Evolutionary conservation across 257 asterid species (phyloP), one percentile per base, ranked within the genome.

Genomic region (Plantago ovata): DNA sequence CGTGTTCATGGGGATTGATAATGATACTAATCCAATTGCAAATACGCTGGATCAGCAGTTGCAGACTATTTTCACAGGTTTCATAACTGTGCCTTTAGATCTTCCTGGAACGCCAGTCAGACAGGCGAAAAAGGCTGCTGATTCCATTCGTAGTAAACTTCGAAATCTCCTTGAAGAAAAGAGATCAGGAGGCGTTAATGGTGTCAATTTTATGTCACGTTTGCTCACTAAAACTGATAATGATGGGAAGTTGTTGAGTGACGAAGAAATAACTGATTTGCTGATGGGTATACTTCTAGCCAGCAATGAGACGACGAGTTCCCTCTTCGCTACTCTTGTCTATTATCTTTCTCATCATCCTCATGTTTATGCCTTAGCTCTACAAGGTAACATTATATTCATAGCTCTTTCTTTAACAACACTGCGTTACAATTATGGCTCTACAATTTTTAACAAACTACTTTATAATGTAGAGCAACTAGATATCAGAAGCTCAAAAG

Each of bases 321-420:
- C 79, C n/a, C 78, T 87, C 0, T 65, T 78, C 42, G 77, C 84
- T 7, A 60, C 69, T 64, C 84, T 82, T 0, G 38, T 82, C 21
- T 66, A 78, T 16, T 71, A 74, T 55, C 81, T 80, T 33, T 84
- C 89, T 9, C 67, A 75, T 39, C 79, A 76, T 64, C 95, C 95
- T 3, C 83, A 78, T 23, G 47, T 85, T 23, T 83, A 82, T 14
- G 54, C 64, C 4, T 56, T 64, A 41, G 92, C 81, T 10, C 39
- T 67, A 23, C 70, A 66, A 72, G 95, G 92, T 73, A 59, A 44
- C 21, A 57, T 15, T 38, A 56, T 56, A 15, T 24, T 24, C 32
- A 5, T 2, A 5, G 3, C 5, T 2, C 5, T 24, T 24, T 24
- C 5, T 2, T 24, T 24, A 24, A 24, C 32, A 2, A 2, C 32